Evolutionary conservation across 768 basidiomycete species (phyloP).

Genomic region (Kwoniella dejecticola): DNA sequence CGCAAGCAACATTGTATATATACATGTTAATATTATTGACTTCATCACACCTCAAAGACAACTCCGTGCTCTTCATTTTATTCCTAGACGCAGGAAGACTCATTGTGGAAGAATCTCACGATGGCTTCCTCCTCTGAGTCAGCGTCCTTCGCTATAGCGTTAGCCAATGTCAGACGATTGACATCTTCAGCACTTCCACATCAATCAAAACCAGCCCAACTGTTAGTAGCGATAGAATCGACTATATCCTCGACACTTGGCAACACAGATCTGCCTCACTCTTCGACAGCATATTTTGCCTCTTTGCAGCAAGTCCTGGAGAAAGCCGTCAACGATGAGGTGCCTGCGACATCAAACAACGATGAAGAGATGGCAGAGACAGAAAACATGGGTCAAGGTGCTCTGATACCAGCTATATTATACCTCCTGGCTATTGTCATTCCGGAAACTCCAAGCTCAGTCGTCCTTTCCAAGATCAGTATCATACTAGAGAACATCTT

Average conservation of each 20-base stretch:
- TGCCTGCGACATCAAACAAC: constrained; percentile 51
- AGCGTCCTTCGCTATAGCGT: constrained; percentile 43
- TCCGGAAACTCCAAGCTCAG: constrained; percentile 75
- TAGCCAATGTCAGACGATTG: constrained; percentile 85
- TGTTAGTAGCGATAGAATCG: constrained; percentile 80
- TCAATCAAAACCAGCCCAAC: constrained; percentile 83
- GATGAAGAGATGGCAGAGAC: constrained; percentile 56
- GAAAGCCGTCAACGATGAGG: constrained; percentile 44
- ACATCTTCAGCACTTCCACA: constrained; percentile 76
- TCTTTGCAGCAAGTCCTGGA: constrained; percentile 58
- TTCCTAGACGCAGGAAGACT: background rate
- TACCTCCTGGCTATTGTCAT: constrained; percentile 78
- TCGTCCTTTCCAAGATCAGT: constrained; percentile 73
- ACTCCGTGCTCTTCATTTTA: no score
- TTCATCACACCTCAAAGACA: no score
- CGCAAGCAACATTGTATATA: no score
- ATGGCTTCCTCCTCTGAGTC: constrained; percentile 14
- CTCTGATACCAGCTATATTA: constrained; percentile 77
- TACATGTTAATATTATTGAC: no score
- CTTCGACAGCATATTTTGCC: constrained; percentile 95
- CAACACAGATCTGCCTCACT: constrained; percentile 56
- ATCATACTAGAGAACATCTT: constrained; percentile 73
- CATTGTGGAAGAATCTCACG: background rate
- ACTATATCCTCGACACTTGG: constrained; percentile 49
- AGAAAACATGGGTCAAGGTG: constrained; percentile 63